Percentiles rank a stretch among this genome's conserved stretches.
These are phyloP conservation scores for Globisporangium viniferum DNA, from an alignment of 352 stramenopile species.

Conservation along the genomic window DNA sequence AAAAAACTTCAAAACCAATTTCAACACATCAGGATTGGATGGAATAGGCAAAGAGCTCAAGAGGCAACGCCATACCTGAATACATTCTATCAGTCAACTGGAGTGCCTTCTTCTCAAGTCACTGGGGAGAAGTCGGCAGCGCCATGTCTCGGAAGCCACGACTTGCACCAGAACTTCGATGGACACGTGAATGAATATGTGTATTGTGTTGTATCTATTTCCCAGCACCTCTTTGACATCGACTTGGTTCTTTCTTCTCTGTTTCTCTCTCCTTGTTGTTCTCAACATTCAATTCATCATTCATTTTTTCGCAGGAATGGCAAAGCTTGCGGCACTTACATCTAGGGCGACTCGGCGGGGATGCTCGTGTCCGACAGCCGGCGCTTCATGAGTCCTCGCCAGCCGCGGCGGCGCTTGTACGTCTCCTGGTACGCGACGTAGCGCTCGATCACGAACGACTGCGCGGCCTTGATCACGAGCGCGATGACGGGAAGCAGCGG, in stretches of 20 bases:
- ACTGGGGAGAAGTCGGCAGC: too few species aligned
- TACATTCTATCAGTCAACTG: too few species aligned
- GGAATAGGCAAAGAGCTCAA: too few species aligned
- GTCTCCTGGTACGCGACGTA: slow-evolving; percentile 83
- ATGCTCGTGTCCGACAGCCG: slow-evolving; percentile 75
- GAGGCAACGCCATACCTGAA: too few species aligned
- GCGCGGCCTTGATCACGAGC: slow-evolving; percentile 61
- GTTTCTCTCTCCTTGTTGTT: background rate
- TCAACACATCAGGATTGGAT: too few species aligned
- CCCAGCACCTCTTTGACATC: background rate
- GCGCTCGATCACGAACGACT: slow-evolving; percentile 66
- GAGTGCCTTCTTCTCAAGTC: too few species aligned
- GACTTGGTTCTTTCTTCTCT: background rate
- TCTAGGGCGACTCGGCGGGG: slow-evolving; percentile 53
- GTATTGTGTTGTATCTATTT: background rate
- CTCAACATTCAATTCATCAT: background rate
- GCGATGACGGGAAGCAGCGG: slow-evolving; percentile 66
- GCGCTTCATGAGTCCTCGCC: slow-evolving; percentile 82
- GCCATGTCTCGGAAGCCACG: too few species aligned
- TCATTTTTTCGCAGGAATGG: background rate
- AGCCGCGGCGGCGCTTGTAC: slow-evolving; percentile 63
- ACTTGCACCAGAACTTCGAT: too few species aligned
- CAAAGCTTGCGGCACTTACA: background rate
- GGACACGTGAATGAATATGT: background rate
- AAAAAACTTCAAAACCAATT: too few species aligned